phyloP scores from a whole-genome alignment of 2,329 filamentous ascomycete species.

The Xylariaceae sp. region DNA sequence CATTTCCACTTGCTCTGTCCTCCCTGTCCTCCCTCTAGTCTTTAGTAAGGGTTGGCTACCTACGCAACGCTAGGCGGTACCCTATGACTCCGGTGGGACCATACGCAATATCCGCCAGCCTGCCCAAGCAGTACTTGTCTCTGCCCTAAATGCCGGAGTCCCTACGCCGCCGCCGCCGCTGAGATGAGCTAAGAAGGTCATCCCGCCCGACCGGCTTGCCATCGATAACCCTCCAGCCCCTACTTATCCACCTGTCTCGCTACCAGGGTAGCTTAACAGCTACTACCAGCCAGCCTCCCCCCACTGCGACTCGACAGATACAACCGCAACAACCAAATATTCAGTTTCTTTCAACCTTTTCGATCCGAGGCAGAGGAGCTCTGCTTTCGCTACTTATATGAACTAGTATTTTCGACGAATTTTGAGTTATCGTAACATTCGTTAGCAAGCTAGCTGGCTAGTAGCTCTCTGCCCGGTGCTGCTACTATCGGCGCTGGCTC shows the following conservation, averaged over 20 bases:
- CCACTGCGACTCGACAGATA: conserved; percentile 16
- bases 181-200: conserved; percentile 30
- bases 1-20: too few species aligned
- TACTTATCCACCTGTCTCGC: conserved; percentile 5
- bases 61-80: too few species aligned
- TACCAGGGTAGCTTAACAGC: conserved; percentile 26
- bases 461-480: conserved; percentile 36
- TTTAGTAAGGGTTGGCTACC: too few species aligned
- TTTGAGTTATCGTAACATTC: conserved; percentile 14
- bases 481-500: conserved; percentile 45
- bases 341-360: conserved; percentile 4
- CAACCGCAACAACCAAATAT: conserved; percentile 6
- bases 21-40: too few species aligned
- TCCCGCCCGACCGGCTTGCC: conserved; percentile 28
- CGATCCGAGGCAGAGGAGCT: conserved; percentile 8
- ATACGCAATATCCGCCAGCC: too few species aligned
- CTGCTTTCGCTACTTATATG: conserved; percentile 4
- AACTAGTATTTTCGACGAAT: conserved; percentile 5
- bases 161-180: conserved; percentile 23
- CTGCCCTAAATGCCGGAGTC: conserved; percentile 19
- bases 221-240: conserved; percentile 11
- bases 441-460: conserved; percentile 34
- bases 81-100: too few species aligned
- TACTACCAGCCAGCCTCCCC: conserved; percentile 17
- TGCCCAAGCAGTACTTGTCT: background rate